Conservation (phyloP, 768 basidiomycete species). For the Sistotremastrum niveocremeum region DNA sequence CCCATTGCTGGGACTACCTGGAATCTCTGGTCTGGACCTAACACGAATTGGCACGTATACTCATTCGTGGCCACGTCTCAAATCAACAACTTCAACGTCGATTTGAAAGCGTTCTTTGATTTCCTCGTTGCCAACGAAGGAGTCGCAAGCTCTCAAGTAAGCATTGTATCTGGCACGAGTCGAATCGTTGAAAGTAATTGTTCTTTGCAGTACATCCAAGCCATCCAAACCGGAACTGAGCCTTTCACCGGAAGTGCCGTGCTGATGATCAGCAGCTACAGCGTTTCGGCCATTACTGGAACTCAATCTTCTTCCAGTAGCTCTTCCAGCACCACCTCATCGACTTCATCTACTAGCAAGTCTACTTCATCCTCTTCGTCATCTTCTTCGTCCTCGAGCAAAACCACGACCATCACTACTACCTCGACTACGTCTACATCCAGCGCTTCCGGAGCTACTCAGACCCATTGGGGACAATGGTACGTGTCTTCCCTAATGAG, state of each 20-base stretch:
- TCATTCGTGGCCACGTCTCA: conserved; percentile 38
- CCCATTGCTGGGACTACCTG: conserved; percentile 36
- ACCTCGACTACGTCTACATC: too few species aligned
- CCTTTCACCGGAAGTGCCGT: conserved; percentile 37
- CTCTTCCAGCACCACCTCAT: too few species aligned
- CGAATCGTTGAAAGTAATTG: not conserved
- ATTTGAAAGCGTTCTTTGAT: conserved; percentile 43
- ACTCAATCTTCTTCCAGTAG: too few species aligned
- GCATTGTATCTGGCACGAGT: not conserved
- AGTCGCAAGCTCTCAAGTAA: conserved; percentile 32
- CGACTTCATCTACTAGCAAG: too few species aligned
- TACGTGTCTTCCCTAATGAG: too few species aligned
- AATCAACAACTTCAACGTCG: conserved; percentile 36
- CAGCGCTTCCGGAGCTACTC: too few species aligned
- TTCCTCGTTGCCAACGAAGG: conserved; percentile 34
- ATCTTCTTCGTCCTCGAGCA: too few species aligned
- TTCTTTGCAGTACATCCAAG: conserved; percentile 32
- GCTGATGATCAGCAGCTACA: conserved; percentile 28
- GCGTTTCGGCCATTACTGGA: conserved; percentile 20
- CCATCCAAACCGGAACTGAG: conserved; percentile 43
- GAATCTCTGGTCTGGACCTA: conserved; percentile 43
- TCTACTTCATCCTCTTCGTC: too few species aligned
- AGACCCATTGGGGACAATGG: too few species aligned
- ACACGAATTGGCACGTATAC: conserved; percentile 40
- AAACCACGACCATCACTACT: too few species aligned